Base-by-base conservation (phyloP, 148 eudicot genomes). In the Heliosperma pusillum region DNA sequence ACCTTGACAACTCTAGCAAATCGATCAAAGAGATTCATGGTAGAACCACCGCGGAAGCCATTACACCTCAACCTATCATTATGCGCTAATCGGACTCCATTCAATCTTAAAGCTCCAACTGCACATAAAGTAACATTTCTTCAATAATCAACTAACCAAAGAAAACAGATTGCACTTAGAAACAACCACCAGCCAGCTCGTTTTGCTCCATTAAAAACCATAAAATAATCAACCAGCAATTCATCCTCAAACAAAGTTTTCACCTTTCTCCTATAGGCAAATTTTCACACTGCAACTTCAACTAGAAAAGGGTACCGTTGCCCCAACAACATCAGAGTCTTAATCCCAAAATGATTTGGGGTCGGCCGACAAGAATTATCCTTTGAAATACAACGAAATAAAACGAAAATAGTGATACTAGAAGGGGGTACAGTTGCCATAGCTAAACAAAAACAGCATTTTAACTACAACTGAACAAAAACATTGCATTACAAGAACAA, bases 1-100 rank as follows among this genome's bases (percentile, higher is more conserved):
- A 95, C 99, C 99, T 95, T 95, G 64, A 95, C 81, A 72, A 95
- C 99, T 85, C 99, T 87, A 73, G 99, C 96, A 80, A 95, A 89
- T 65, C 99, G 89, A 86, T 89, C 96, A 81, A 95, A 95, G 11
- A 92, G 92, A 83, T 90, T 95, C 91, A 83, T 87, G 64, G 89
- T 86, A 58, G 88, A 80, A 81, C 96, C 89, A 56, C 93, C 87
- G 62, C 90, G 86, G 73, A 20, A 86, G 71, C 87, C 78, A 66
- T 85, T 85, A 81, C 86, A 80, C 76, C 85, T 81, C 73, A 84
- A 63, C 82, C 83, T 84, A 75, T 67, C 76, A 7, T 89, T 69
- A 69, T 70, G 82, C 71, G 78, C 57, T 58, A 92, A 78, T 36
- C 71, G 89, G 74, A 85, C 21, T 22, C 89, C 85, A 72, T 82